Percentiles rank a stretch among this genome's conserved stretches.
Conservation (phyloP, 495 filamentous ascomycete species). For the Penicillium manginii region DNA sequence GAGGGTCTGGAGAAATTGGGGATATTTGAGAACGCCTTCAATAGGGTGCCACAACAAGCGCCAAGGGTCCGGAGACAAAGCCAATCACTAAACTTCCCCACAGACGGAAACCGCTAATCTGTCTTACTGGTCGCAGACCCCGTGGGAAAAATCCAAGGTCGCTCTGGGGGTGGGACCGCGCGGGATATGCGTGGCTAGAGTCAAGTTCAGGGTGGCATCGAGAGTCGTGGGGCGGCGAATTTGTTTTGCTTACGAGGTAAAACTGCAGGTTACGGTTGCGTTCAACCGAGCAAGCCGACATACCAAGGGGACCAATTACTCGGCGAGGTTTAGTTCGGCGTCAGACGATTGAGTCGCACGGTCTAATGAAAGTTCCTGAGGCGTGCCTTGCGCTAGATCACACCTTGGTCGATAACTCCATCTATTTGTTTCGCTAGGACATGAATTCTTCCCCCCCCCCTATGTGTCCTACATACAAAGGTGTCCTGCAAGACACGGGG, state of each 20-base stretch:
- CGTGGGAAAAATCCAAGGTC: slow-evolving; percentile 4
- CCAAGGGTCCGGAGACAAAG: slow-evolving; percentile 9
- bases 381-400: neutral
- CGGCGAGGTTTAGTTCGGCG: neutral
- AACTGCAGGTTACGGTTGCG: slow-evolving; percentile 3
- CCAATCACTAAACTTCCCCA: neutral
- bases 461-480: no score
- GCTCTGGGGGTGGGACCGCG: slow-evolving; percentile 7
- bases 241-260: neutral
- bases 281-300: slow-evolving; percentile 4
- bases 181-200: slow-evolving; percentile 2
- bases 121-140: neutral
- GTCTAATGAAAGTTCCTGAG: neutral
- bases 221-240: neutral
- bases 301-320: slow-evolving; percentile 12
- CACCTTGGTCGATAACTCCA: neutral
- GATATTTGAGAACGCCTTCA: neutral
- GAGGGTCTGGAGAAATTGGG: neutral
- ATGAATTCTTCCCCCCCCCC: neutral
- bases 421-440: neutral
- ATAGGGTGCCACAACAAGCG: slow-evolving; percentile 18
- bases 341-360: slow-evolving; percentile 2
- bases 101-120: neutral
- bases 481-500: neutral
- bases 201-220: slow-evolving; percentile 1